phyloP scores from a whole-genome alignment of 2,329 filamentous ascomycete genomes.

The Fusarium papillatum region DNA sequence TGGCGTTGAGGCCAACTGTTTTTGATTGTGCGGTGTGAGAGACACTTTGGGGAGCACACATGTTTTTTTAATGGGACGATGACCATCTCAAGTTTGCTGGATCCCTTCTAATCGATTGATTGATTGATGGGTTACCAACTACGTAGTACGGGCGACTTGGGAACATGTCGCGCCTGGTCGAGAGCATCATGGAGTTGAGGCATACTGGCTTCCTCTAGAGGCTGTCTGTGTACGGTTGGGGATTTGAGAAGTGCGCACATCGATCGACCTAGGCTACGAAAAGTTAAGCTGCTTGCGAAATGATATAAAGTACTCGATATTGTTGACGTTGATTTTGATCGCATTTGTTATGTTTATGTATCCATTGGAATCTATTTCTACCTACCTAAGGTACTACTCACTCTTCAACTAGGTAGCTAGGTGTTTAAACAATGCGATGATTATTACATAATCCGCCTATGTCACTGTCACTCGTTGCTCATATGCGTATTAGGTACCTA shows the following conservation, averaged over 20 bases:
- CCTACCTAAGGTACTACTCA: no score
- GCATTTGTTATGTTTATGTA: neutral
- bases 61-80: conserved; percentile 31
- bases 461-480: neutral
- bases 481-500: neutral
- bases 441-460: neutral
- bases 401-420: neutral
- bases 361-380: neutral
- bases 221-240: neutral
- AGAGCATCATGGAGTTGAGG: neutral
- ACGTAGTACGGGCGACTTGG: neutral
- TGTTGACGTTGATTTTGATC: neutral
- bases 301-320: conserved; percentile 36
- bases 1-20: conserved; percentile 40
- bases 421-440: neutral
- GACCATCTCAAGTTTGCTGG: conserved; percentile 13
- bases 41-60: conserved; percentile 20
- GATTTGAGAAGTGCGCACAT: neutral
- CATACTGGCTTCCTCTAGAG: neutral
- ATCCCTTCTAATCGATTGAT: neutral
- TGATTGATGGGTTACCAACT: neutral
- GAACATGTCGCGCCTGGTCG: neutral
- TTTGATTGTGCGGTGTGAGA: conserved; percentile 25
- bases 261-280: conserved; percentile 31
- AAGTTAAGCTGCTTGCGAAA: conserved; percentile 42